These are phyloP conservation scores for Paxillus involutus DNA, from an alignment of 768 basidiomycete species.

Conservation along the genomic window DNA sequence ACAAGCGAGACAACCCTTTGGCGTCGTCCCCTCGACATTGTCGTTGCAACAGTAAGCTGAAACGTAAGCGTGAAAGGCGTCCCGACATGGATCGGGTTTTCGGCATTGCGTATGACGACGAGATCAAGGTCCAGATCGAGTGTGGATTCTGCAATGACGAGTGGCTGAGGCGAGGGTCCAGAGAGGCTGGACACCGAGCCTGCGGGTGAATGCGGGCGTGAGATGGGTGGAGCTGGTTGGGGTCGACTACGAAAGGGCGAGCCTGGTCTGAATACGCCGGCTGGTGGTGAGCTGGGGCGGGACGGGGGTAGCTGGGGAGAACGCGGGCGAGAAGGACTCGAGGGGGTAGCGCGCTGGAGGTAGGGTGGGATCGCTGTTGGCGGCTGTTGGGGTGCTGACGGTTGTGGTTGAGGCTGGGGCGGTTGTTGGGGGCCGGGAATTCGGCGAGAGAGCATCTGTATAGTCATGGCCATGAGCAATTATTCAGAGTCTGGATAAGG, in stretches of 20 bases:
- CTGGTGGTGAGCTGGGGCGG: conserved; percentile 59
- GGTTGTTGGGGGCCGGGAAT: conserved; percentile 54
- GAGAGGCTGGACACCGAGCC: conserved; percentile 17
- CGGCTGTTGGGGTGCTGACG: conserved; percentile 38
- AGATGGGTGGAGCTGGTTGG: conserved; percentile 22
- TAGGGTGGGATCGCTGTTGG: conserved; percentile 76
- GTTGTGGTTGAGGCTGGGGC: conserved; percentile 16
- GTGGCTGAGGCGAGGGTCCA: conserved; percentile 18
- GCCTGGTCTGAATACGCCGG: conserved; percentile 42
- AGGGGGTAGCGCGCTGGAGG: conserved; percentile 56
- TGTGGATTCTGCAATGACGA: conserved; percentile 14
- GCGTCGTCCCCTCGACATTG: conserved; percentile 33
- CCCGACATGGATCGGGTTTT: conserved; percentile 45
- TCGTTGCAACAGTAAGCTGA: conserved; percentile 50
- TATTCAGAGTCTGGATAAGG: not conserved
- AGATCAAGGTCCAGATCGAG: conserved; percentile 59
- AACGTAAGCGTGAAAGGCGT: conserved; percentile 61
- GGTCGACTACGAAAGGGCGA: conserved; percentile 41
- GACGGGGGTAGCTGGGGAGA: conserved; percentile 54
- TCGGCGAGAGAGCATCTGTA: conserved; percentile 72
- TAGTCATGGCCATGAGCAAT: not conserved
- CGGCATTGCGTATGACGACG: conserved; percentile 49
- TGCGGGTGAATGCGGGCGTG: conserved; percentile 34
- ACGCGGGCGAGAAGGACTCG: conserved; percentile 50
- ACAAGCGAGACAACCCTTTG: conserved; percentile 51